Percentiles rank a stretch among this genome's conserved stretches.
These are phyloP conservation scores for Amanita molliuscula DNA, from an alignment of 768 basidiomycete genomes.

Conservation along the genomic window DNA sequence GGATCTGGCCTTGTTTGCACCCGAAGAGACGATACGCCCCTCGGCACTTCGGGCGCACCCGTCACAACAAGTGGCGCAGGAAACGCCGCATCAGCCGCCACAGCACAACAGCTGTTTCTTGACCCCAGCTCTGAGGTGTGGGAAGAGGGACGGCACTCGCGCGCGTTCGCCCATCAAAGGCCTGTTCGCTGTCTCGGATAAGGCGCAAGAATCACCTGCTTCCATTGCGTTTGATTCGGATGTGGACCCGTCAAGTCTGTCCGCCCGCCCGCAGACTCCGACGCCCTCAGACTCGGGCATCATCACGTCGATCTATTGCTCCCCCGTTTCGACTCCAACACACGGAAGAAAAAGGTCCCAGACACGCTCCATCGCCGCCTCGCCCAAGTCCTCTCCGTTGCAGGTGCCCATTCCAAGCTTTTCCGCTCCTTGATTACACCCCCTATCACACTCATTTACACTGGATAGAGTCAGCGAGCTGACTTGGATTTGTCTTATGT, in stretches of 20 bases:
- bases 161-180: slow-evolving; percentile 21
- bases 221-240: not conserved
- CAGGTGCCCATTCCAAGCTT: not conserved
- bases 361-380: not conserved
- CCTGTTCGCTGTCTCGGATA: slow-evolving; percentile 11
- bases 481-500: not conserved
- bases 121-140: not conserved
- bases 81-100: not conserved
- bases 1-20: slow-evolving; percentile 22
- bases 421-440: not conserved
- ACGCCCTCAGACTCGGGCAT: not conserved
- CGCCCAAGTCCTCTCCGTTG: slow-evolving; percentile 1
- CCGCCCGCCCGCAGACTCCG: too few species aligned
- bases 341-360: not conserved
- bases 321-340: not conserved
- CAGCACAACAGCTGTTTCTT: slow-evolving; percentile 5
- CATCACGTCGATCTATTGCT: slow-evolving; percentile 1
- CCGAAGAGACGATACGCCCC: slow-evolving; percentile 31
- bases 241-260: not conserved
- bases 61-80: not conserved
- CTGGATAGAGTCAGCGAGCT: not conserved
- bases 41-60: slow-evolving; percentile 10
- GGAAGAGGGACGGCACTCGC: slow-evolving; percentile 15
- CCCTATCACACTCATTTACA: not conserved
- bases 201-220: not conserved